phyloP scores from a whole-genome alignment of 2,329 filamentous ascomycete genomes.

The Alternaria tenuissima region DNA sequence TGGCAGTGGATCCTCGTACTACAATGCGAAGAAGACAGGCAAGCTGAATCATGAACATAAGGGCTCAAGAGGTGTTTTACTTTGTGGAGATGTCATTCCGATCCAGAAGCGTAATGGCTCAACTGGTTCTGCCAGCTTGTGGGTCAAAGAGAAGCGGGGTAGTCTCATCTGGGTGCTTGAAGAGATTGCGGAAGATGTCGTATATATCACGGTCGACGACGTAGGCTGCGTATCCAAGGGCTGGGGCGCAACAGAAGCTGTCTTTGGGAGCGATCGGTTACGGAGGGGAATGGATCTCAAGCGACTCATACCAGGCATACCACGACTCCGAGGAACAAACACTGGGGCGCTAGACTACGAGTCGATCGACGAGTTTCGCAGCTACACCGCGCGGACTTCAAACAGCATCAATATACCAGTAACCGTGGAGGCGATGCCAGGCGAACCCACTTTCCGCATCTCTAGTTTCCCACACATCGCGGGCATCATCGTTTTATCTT shows the following conservation, averaged over 20 bases:
- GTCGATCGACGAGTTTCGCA: conserved; percentile 73
- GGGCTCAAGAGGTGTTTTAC: conserved; percentile 85
- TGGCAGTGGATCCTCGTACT: conserved; percentile 59
- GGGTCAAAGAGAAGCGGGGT: conserved; percentile 97
- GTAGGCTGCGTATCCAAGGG: conserved; percentile 75
- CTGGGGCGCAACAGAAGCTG: conserved; percentile 78
- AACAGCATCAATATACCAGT: conserved; percentile 84
- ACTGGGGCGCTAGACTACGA: conserved; percentile 81
- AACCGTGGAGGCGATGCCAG: conserved; percentile 76
- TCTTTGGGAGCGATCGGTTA: conserved; percentile 80
- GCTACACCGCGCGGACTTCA: conserved; percentile 84
- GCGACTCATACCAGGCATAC: conserved; percentile 81
- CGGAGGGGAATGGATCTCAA: conserved; percentile 76
- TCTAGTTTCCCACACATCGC: conserved; percentile 98
- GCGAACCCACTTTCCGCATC: conserved; percentile 76
- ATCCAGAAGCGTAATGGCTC: conserved; percentile 95
- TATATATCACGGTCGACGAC: conserved; percentile 77
- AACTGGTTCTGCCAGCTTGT: conserved; percentile 90
- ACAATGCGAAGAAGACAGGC: conserved; percentile 60
- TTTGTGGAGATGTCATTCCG: conserved; percentile 97
- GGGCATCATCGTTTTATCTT: conserved; percentile 92
- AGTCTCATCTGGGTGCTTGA: conserved; percentile 98
- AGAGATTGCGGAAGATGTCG: conserved; percentile 95
- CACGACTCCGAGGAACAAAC: conserved; percentile 75
- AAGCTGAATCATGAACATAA: conserved; percentile 71